Base-by-base conservation (phyloP, 2,329 filamentous ascomycete genomes). In the Monosporascus sp. region DNA sequence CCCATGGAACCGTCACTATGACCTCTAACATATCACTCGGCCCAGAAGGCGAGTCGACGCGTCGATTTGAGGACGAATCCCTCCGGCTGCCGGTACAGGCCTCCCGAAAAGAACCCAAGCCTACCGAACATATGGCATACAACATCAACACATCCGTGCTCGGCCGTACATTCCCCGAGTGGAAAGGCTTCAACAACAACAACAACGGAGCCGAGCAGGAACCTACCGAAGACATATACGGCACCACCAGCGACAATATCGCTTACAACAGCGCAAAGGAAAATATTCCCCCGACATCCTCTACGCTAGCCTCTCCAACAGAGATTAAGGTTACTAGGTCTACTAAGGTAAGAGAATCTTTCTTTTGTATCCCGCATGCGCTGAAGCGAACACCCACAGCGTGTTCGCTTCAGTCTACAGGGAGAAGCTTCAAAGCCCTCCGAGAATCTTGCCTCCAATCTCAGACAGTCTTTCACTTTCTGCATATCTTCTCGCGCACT, bases 1-100 rank as follows among this genome's bases (percentile, higher is more conserved):
- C 78, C 50, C 79, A 81, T 67, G 79, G 79, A 64, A 80, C 78
- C 56, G 73, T 82, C 58, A 80, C 77, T 63, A 74, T 77, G 51
- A 82, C 78, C 50, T 80, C 79, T 38, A 77, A 78, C 43, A 69
- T 82, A 60, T 78, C 80, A 55, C 75, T 78, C 52, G 74, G 76
- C 53, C 77, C 75, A 38, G 78, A 80, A 55, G 77, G 74, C 65
- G 79, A 82, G 64, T 80, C 78, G 31, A 81, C 78, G 41, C 76
- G 77, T 53, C 72, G 70, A 53, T 70, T 80, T 41, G 74, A 78
- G 60, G 74, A 79, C 50, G 73, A 79, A 40, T 75, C 78, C 48
- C 59, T 63, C 48, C 55, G 59, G 5, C 56, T 64, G 9, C 59
- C 62, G 7, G 58, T 47, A 48, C 58, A 60, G 20, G 55, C 62